Conservation (phyloP, 306 rosid genomes). For the Quercus glauca region DNA sequence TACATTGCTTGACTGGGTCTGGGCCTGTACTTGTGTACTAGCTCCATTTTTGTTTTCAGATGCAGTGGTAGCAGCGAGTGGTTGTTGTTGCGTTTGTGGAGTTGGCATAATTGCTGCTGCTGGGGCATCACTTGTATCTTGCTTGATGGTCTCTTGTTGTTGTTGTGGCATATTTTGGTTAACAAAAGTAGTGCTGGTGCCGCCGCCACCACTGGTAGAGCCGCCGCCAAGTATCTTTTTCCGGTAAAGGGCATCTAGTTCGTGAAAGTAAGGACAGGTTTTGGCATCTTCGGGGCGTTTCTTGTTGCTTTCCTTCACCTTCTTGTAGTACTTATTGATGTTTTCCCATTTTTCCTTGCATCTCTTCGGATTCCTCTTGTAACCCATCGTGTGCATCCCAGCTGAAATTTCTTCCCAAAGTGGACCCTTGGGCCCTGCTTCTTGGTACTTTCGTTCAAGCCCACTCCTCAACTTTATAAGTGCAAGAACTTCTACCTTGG, state of each 20-base stretch:
- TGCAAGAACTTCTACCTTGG: conserved; percentile 40
- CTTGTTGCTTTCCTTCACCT: conserved; percentile 40
- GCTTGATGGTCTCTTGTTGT: not conserved
- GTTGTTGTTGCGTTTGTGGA: not conserved
- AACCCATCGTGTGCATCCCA: conserved; percentile 32
- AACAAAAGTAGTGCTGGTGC: conserved; percentile 7
- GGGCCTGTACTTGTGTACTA: not conserved
- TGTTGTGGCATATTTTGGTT: conserved; percentile 10
- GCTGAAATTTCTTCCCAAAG: conserved; percentile 48
- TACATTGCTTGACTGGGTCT: conserved; percentile 2
- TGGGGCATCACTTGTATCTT: not conserved
- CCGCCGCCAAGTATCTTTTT: conserved; percentile 29
- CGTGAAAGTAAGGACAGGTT: conserved; percentile 41
- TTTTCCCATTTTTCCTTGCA: conserved; percentile 42
- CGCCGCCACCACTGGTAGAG: conserved; percentile 5
- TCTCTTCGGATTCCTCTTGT: conserved; percentile 33
- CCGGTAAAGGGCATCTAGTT: conserved; percentile 37
- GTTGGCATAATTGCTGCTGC: not conserved
- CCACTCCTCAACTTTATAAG: conserved; percentile 43
- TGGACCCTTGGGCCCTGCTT: conserved; percentile 46
- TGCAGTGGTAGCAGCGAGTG: not conserved
- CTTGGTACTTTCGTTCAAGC: conserved; percentile 40
- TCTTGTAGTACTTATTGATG: conserved; percentile 43
- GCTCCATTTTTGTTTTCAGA: conserved; percentile 13
- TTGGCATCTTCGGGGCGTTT: conserved; percentile 37